These are phyloP conservation scores for Tubosaeta brunneosetosa DNA, from an alignment of 768 basidiomycete genomes.

Conservation along the genomic window DNA sequence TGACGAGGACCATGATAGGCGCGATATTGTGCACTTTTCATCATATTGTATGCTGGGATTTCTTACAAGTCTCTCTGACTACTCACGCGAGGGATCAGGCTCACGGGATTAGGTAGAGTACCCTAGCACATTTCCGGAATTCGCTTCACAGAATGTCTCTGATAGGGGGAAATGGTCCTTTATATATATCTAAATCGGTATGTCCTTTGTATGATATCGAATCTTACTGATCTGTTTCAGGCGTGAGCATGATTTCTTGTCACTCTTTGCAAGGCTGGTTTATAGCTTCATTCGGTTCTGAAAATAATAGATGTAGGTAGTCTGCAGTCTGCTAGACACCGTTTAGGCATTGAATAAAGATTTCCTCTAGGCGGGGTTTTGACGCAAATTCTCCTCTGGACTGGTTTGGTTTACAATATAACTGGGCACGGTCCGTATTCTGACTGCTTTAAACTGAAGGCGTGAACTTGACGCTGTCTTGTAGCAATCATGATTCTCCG, in stretches of 20 bases:
- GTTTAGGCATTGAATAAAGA: neutral
- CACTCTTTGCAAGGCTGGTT: neutral
- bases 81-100: neutral
- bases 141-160: neutral
- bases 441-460: no score
- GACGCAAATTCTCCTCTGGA: neutral
- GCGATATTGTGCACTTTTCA: conserved; percentile 7
- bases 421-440: conserved; percentile 5
- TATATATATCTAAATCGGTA: neutral
- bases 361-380: neutral
- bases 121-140: neutral
- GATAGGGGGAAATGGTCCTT: neutral
- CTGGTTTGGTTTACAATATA: neutral
- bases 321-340: neutral
- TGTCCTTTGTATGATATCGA: neutral
- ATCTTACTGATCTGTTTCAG: neutral
- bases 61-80: neutral
- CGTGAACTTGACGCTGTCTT: neutral
- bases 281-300: neutral
- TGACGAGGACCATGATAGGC: neutral
- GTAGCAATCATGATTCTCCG: conserved; percentile 15
- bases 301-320: conserved; percentile 4
- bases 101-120: neutral
- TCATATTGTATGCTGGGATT: conserved; percentile 4
- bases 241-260: neutral